Evolutionary conservation across 2,329 filamentous ascomycete genomes (phyloP).

Genomic region (Fusarium praegraminearum): DNA sequence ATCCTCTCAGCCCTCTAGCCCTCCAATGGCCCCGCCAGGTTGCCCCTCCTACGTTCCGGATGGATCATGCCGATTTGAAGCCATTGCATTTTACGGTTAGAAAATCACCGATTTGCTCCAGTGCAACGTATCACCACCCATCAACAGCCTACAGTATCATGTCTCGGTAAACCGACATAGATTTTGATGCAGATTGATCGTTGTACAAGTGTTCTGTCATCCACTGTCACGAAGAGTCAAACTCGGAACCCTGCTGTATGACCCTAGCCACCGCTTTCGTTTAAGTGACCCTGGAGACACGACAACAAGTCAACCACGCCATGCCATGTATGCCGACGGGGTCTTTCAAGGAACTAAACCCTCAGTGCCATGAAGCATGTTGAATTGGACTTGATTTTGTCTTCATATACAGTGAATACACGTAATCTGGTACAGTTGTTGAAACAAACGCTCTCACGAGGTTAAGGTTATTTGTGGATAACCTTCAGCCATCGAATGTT

Average conservation of each 20-base stretch:
- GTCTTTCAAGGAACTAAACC: neutral
- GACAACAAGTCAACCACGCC: slow-evolving; percentile 1
- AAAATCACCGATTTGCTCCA: slow-evolving; percentile 39
- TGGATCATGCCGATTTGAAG: slow-evolving; percentile 28
- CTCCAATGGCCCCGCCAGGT: slow-evolving; percentile 43
- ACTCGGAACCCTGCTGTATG: neutral
- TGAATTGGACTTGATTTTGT: neutral
- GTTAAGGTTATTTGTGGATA: slow-evolving; percentile 22
- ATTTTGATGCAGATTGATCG: slow-evolving; percentile 19
- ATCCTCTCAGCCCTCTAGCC: neutral
- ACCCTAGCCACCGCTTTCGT: slow-evolving; percentile 8
- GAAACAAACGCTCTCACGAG: slow-evolving; percentile 10
- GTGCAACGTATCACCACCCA: slow-evolving; percentile 26
- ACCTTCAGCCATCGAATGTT: slow-evolving; percentile 13
- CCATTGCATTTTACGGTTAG: slow-evolving; percentile 8
- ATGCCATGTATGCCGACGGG: neutral
- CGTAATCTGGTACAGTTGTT: neutral
- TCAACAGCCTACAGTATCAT: slow-evolving; percentile 4
- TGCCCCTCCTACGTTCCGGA: slow-evolving; percentile 48
- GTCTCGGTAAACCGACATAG: slow-evolving; percentile 26
- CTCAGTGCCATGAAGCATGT: neutral
- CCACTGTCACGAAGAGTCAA: neutral
- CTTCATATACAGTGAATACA: too few relatives aligned
- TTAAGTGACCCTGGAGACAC: slow-evolving; percentile 2
- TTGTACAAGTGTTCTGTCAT: slow-evolving; percentile 13